Evolutionary conservation across 2,329 filamentous ascomycete genomes (phyloP).

Genomic region (Fusarium musae): DNA sequence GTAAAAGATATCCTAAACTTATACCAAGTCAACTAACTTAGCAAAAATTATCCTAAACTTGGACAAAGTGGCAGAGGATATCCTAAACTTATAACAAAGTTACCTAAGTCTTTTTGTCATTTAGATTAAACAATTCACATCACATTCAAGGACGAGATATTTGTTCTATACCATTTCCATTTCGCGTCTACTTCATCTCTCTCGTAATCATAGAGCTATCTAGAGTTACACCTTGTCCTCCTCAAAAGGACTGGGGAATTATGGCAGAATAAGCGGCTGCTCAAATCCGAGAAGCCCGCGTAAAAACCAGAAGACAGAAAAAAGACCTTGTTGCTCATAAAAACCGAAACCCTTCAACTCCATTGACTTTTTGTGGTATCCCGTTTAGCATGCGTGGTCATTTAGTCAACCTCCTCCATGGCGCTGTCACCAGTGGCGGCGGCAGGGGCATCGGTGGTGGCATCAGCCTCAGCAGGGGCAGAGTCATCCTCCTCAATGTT

Average conservation of each 20-base stretch:
- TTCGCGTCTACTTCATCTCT: constrained; percentile 55
- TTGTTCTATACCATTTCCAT: constrained; percentile 47
- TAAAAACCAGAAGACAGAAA: constrained; percentile 49
- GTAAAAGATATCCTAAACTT: background rate
- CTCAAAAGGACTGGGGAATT: constrained; percentile 46
- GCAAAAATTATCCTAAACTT: background rate
- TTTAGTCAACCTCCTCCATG: constrained; percentile 99
- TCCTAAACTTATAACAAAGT: background rate
- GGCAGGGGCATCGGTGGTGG: constrained; percentile 65
- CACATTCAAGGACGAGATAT: background rate
- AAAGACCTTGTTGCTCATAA: constrained; percentile 49
- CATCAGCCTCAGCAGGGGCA: constrained; percentile 67
- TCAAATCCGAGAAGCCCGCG: constrained; percentile 40
- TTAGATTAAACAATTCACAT: background rate
- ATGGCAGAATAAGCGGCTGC: constrained; percentile 48
- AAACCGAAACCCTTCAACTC: constrained; percentile 55
- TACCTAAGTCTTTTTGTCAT: background rate
- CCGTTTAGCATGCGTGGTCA: constrained; percentile 45
- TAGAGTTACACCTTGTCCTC: constrained; percentile 54
- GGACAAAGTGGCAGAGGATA: background rate
- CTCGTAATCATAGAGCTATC: constrained; percentile 55
- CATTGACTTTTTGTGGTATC: constrained; percentile 56
- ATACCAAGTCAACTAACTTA: background rate
- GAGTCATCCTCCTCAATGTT: constrained; percentile 96
- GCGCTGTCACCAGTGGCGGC: constrained; percentile 82